phyloP scores from a whole-genome alignment of 1,284 basidiomycete genomes.

The Sporisorium reilianum region DNA sequence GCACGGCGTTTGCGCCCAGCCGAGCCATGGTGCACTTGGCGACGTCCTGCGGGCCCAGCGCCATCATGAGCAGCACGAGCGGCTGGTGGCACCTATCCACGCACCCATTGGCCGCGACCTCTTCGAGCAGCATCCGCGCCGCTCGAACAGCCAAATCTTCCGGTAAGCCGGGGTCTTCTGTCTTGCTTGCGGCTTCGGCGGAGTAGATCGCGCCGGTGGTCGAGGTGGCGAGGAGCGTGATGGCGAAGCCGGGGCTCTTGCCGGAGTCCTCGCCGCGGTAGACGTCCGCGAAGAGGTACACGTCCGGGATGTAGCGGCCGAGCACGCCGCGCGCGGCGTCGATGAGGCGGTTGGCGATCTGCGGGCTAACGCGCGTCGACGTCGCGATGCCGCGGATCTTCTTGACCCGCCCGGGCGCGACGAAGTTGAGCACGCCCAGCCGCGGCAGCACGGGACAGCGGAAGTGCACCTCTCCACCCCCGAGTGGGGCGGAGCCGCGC shows the following conservation, averaged over 20 bases:
- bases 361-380: conserved; percentile 84
- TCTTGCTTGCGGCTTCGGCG: conserved; percentile 81
- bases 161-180: conserved; percentile 74
- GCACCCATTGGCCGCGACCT: conserved; percentile 86
- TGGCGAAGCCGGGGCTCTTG: conserved; percentile 94
- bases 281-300: conserved; percentile 97
- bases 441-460: conserved; percentile 90
- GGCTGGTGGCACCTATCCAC: conserved; percentile 90
- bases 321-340: conserved; percentile 90
- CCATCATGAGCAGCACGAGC: conserved; percentile 90
- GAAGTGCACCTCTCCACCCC: conserved; percentile 93
- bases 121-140: conserved; percentile 80
- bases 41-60: conserved; percentile 94
- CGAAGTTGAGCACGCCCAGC: conserved; percentile 85
- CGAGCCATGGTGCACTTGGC: conserved; percentile 86
- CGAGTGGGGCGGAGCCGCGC: conserved; percentile 88
- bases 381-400: conserved; percentile 92
- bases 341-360: conserved; percentile 97
- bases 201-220: conserved; percentile 91
- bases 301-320: conserved; percentile 96
- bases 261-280: conserved; percentile 98
- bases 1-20: conserved; percentile 80
- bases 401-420: conserved; percentile 88
- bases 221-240: conserved; percentile 89
- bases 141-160: conserved; percentile 91